A percentile compares a stretch with the other conserved stretches of the same genome.
Conservation (phyloP, 2,329 filamentous ascomycete species). For the Xylaria multiplex region DNA sequence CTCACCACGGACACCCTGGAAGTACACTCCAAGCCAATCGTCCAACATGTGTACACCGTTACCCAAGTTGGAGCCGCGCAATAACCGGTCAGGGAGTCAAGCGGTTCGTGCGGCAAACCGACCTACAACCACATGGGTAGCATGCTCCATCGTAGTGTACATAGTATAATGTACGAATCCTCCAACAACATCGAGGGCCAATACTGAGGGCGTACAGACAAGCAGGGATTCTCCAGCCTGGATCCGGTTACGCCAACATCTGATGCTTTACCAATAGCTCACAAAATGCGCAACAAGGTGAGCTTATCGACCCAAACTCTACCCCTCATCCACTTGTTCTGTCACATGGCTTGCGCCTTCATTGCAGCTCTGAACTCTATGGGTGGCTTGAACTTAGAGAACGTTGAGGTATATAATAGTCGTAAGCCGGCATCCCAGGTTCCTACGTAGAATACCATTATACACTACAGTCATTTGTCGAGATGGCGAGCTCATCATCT, state of each 20-base stretch:
- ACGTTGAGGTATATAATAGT: conserved; percentile 16
- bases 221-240: conserved; percentile 33
- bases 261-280: conserved; percentile 27
- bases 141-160: neutral
- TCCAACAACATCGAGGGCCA: conserved; percentile 7
- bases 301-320: conserved; percentile 27
- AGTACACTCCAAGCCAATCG: conserved; percentile 7
- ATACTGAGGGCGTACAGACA: conserved; percentile 20
- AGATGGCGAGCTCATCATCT: conserved; percentile 39
- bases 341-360: conserved; percentile 26
- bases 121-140: conserved; percentile 21
- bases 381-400: conserved; percentile 16
- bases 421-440: neutral
- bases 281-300: conserved; percentile 18
- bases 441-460: neutral
- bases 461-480: conserved; percentile 7
- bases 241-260: conserved; percentile 14
- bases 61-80: conserved; percentile 15
- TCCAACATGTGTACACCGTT: neutral
- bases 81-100: conserved; percentile 3
- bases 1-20: neutral
- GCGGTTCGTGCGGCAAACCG: conserved; percentile 16
- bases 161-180: conserved; percentile 2
- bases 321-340: conserved; percentile 31
- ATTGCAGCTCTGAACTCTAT: conserved; percentile 10